Evolutionary conservation across 2,329 filamentous ascomycete species (phyloP), one percentile per base, ranked within the genome.

Genomic region (Sordariomycetes sp.): DNA sequence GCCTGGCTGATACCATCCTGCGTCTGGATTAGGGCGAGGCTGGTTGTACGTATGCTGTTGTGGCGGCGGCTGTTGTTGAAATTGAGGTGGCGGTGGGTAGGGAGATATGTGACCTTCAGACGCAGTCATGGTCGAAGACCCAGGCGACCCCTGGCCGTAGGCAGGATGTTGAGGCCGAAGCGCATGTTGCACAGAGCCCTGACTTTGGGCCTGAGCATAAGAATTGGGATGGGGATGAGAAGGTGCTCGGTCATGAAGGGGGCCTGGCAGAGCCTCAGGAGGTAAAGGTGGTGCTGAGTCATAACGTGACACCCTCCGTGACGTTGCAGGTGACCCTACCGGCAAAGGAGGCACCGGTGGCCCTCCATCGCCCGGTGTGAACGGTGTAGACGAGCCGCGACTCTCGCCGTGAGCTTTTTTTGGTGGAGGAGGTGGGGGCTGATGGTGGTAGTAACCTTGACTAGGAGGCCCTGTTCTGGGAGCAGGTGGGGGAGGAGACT

Each of bases 401-500:
- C 40, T 38, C 8, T 51, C 44, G 30, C 49, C 49, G n/a, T 50
- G 43, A 18, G 56, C 52, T 40, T 63, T 48, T 56, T 79, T 79
- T 1, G 75, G 76, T 0, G 78, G 71, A 2, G 69, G 69, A 5
- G 65, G 65, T 0, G 68, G 70, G 4, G 66, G 63, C 8, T 56
- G 56, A 6, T 49, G 43, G 29, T 56, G 53, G 6, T 44, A 43
- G 30, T 45, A 60, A 42, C 35, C 25, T 20, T 25, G 36, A 21
- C 10, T 15, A n/a, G 35, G 64, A 57, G 30, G 65, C 60, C 38
- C 81, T 62, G 46, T 82, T 79, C 18, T 76, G 75, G 83, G 82
- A 39, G 83, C 83, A n/a, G 82, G 58, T 10, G 80, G 78, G 21
- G 82, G 82, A 32, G 79, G 76, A 37, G 66, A 61, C 19, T 50